phyloP scores from a whole-genome alignment of 257 asterid genomes.

The Cruciata laevipes region DNA sequence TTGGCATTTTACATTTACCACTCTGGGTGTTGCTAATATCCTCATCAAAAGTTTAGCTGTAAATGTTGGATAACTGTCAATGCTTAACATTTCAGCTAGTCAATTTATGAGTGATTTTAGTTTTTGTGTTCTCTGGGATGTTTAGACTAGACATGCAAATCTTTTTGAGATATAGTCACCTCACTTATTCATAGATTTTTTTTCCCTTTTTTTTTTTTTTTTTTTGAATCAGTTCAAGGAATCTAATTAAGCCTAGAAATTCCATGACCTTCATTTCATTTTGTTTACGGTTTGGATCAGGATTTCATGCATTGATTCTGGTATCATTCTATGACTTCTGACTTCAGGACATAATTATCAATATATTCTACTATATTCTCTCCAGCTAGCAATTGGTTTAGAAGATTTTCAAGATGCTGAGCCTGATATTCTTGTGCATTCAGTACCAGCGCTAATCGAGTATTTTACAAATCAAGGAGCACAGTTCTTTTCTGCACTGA shows the following conservation, averaged over 20 bases:
- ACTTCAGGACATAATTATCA: background rate
- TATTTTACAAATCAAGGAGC: conserved; percentile 37
- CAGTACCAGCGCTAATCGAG: conserved; percentile 46
- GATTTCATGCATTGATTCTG: background rate
- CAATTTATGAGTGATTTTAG: background rate
- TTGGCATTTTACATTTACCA: background rate
- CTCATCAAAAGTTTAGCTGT: background rate
- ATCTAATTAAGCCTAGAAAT: background rate
- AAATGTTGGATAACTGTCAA: background rate
- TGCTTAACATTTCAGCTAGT: background rate
- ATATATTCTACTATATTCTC: conserved; percentile 6
- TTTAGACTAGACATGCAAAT: background rate
- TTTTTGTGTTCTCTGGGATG: background rate
- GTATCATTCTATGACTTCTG: background rate
- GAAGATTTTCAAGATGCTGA: conserved; percentile 72
- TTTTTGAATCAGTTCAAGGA: background rate
- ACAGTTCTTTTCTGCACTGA: conserved; percentile 49
- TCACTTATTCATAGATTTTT: background rate
- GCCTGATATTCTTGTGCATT: conserved; percentile 70
- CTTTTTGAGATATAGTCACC: background rate
- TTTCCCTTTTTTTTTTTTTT: background rate
- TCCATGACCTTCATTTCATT: background rate
- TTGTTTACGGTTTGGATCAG: background rate
- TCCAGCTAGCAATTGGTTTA: conserved; percentile 53
- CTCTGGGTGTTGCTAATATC: too few species aligned